A percentile compares a stretch with the other conserved stretches of the same genome.
Conservation (phyloP, 257 asterid genomes). For the Gentiana straminea region DNA sequence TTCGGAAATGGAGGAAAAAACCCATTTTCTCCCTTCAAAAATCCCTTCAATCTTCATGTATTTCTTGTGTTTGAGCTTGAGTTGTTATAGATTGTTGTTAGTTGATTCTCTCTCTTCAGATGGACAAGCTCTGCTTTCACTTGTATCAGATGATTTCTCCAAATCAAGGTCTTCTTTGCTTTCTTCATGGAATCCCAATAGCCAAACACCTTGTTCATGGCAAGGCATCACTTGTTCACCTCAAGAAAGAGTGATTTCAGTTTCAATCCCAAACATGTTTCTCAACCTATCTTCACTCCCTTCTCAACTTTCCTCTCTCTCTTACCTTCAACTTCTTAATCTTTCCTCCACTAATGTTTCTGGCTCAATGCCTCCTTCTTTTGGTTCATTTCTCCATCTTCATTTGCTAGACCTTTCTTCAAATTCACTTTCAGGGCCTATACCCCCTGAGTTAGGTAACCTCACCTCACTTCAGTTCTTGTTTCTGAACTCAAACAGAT, state of each 20-base stretch:
- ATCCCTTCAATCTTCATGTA: conserved; percentile 10
- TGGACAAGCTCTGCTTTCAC: conserved; percentile 78
- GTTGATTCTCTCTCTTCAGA: conserved; percentile 54
- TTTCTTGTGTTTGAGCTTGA: conserved; percentile 19
- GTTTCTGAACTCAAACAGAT: conserved; percentile 56
- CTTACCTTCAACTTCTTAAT: conserved; percentile 72
- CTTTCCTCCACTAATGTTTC: conserved; percentile 85
- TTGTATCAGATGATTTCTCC: conserved; percentile 50
- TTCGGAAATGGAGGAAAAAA: conserved; percentile 32
- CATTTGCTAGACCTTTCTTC: conserved; percentile 68
- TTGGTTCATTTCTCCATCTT: conserved; percentile 47
- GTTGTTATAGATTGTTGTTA: conserved; percentile 1
- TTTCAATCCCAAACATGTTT: conserved; percentile 70
- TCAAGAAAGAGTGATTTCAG: conserved; percentile 68
- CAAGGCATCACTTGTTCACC: conserved; percentile 86
- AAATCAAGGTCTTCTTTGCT: conserved; percentile 47
- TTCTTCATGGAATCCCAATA: conserved; percentile 72
- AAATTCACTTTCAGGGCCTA: conserved; percentile 48
- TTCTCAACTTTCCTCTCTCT: conserved; percentile 52
- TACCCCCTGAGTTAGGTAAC: conserved; percentile 55
- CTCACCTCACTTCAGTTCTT: conserved; percentile 59
- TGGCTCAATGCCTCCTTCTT: conserved; percentile 61
- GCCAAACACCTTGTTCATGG: conserved; percentile 85
- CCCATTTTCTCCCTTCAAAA: conserved; percentile 4
- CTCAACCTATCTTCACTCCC: conserved; percentile 76